These are phyloP conservation scores for Terfezia claveryi DNA, from an alignment of 495 filamentous ascomycete genomes.

Conservation along the genomic window DNA sequence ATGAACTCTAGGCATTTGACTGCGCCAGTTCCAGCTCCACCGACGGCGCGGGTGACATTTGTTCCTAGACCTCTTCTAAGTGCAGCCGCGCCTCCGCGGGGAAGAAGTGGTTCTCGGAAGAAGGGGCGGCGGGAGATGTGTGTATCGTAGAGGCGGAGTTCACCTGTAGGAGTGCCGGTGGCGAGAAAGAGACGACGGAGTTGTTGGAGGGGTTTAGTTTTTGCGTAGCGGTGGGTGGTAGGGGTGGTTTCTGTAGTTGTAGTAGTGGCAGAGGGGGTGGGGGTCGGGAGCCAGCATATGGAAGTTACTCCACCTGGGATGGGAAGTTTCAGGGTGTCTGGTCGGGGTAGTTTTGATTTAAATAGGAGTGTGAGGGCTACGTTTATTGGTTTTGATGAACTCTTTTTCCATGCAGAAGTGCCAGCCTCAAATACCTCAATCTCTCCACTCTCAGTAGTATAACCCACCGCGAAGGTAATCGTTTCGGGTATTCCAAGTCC, in stretches of 20 bases:
- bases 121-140: background rate
- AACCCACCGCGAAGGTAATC: background rate
- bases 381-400: background rate
- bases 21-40: background rate
- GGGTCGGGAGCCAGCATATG: background rate
- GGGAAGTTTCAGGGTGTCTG: background rate
- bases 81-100: background rate
- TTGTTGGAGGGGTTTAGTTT: background rate
- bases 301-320: background rate
- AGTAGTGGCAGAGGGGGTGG: background rate
- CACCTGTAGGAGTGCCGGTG: background rate
- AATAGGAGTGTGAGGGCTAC: background rate
- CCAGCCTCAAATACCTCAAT: background rate
- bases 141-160: background rate
- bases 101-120: background rate
- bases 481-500: slow-evolving; percentile 28
- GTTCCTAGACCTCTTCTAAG: background rate
- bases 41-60: background rate
- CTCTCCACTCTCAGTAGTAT: background rate
- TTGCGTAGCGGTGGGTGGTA: background rate
- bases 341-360: background rate
- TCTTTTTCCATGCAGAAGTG: background rate
- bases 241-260: background rate
- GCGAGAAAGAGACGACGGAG: background rate
- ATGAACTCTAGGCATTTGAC: background rate